Evolutionary conservation across 257 asterid genomes (phyloP), one percentile per base, ranked within the genome.

Genomic region (Paraleonurus japonicus): DNA sequence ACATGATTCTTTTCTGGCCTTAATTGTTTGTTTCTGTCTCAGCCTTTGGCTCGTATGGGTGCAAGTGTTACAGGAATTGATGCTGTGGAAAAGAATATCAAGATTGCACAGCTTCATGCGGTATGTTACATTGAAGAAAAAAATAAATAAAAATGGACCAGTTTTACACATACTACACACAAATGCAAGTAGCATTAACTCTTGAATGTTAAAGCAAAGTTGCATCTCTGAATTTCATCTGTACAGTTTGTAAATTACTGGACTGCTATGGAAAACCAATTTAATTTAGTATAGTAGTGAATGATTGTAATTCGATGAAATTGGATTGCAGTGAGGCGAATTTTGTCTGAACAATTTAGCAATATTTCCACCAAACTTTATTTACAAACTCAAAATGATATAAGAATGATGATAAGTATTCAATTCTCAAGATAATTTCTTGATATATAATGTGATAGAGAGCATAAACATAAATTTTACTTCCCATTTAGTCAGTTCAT

Each of bases 1-100:
- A 61, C 59, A 1, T 64, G 30, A n/a, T 65, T 50, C 58, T 54
- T 63, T 47, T 59, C 70, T 69, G 71, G 62, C 41, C 54, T 58
- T 50, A 59, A 43, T 48, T 54, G 35, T 50, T 17, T 41, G 45
- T 15, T 13, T 55, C 73, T 73, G 7, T 65, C 70, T 80, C 88
- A 94, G 97, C 97, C 99, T 72, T 78, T 94, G 86, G 96, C 96
- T 65, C 91, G 96, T 37, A 80, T 91, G 91, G 97, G 98, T 27
- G 98, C 99, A 65, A 80, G 81, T 11, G 94, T 89, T 61, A 89
- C 85, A 13, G 97, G 97, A 75, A 69, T 95, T 76, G 99, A 95
- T 79, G 99, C 97, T n/a, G 88, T 90, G 51, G 96, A 95, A 45
- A 95, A 92, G 83, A 95, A 95, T 76, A 88, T 88, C 69, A 88